A percentile compares a stretch with the other conserved stretches of the same genome.
phyloP scores from a whole-genome alignment of 2,329 filamentous ascomycete species.

The Sarocladiaceae sp. region DNA sequence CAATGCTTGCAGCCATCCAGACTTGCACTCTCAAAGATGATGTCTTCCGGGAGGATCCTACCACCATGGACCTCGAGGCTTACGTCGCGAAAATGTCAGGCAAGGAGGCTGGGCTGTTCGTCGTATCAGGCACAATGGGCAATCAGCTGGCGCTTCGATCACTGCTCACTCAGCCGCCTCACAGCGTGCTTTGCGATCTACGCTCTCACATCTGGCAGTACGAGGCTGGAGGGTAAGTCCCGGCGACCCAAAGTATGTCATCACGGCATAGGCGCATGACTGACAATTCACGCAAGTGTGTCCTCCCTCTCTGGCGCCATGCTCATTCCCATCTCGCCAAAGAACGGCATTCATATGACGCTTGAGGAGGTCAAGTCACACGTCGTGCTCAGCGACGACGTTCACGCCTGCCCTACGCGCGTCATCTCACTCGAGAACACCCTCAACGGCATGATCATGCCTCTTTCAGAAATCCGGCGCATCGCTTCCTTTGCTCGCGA shows the following conservation, averaged over 20 bases:
- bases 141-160: conserved; percentile 80
- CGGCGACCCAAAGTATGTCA: no score
- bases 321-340: conserved; percentile 58
- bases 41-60: conserved; percentile 73
- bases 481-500: conserved; percentile 65
- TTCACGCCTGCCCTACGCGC: conserved; percentile 73
- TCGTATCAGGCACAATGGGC: conserved; percentile 89
- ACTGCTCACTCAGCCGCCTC: conserved; percentile 72
- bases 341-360: conserved; percentile 67
- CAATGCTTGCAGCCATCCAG: conserved; percentile 77
- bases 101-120: conserved; percentile 72
- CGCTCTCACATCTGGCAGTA: conserved; percentile 70
- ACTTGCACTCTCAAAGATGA: conserved; percentile 75
- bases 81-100: conserved; percentile 67
- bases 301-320: conserved; percentile 66
- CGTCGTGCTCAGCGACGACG: conserved; percentile 59
- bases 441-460: conserved; percentile 71
- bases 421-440: conserved; percentile 86
- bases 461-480: conserved; percentile 60
- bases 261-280: no score
- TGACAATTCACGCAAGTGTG: no score
- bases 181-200: conserved; percentile 72
- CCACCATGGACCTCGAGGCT: conserved; percentile 68
- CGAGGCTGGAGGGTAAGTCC: conserved; percentile 52
- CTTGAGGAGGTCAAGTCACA: conserved; percentile 67